Base-by-base conservation (phyloP, 164 flowering plant species). In the Annona cherimola region DNA sequence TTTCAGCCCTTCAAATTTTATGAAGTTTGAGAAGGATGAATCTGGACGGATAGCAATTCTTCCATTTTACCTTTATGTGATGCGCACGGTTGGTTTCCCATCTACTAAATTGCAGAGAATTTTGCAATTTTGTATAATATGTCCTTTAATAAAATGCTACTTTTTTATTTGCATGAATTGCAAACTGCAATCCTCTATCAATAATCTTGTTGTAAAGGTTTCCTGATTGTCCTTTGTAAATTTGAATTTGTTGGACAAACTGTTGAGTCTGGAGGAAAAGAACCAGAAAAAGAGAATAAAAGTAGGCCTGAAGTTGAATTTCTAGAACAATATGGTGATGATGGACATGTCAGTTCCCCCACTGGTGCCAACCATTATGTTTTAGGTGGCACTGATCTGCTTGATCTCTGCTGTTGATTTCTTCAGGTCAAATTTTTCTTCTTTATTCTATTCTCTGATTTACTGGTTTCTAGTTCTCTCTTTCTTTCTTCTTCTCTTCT, bases 21-120 rank as follows among this genome's bases (percentile, higher is more conserved):
- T 95, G 99, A 93, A 95, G 86, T 95, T 95, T 81, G 98, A 95
- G 84, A 95, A 95, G 75, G 99, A 95, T 77, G 99, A 95, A 73
- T 83, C 85, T 2, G 97, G 99, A 83, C 85, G 99, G 80, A 93
- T 93, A 77, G 96, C 98, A 62, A 95, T 95, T 70, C 81, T 95
- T 66, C 99, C 99, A 2, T 95, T 93, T 78, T 95, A 91, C 75
- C 96, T 95, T 41, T 95, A 95, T 79, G 97, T 95, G 76, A 95
- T 95, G 99, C 91, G 98, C 59, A 95, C 99, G 81, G 99, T 95
- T 74, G 45, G 89, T 83, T 57, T 68, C 69, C 40, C 26, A 43
- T 20, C 35, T 61, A 5, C 3, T 26, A 26, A 26, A 4, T 41
- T 43, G 46, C 14, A 64, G 14, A 50, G 57, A 50, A 16, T 50